Evolutionary conservation across 2,329 filamentous ascomycete genomes (phyloP).

Genomic region (Alternaria arborescens): DNA sequence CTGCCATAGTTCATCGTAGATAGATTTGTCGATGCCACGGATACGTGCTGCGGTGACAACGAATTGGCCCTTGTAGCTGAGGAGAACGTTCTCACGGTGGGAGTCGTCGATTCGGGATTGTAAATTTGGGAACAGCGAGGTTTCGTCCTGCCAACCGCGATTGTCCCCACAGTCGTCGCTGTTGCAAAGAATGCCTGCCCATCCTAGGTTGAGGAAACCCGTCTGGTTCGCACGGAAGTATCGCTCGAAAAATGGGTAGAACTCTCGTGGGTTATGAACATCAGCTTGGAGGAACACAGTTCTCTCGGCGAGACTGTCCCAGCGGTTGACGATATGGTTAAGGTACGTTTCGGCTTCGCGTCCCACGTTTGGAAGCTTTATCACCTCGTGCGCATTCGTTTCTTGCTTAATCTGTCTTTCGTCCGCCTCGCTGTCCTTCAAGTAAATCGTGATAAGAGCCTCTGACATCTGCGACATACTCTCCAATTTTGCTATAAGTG

Average conservation of each 20-base stretch:
- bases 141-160: slow-evolving; percentile 52
- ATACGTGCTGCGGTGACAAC: slow-evolving; percentile 56
- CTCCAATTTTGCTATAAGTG: slow-evolving; percentile 33
- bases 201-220: slow-evolving; percentile 58
- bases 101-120: slow-evolving; percentile 36
- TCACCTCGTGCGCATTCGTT: slow-evolving; percentile 39
- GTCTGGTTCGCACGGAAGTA: slow-evolving; percentile 52
- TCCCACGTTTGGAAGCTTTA: slow-evolving; percentile 51
- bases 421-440: slow-evolving; percentile 41
- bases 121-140: slow-evolving; percentile 51
- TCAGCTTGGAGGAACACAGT: slow-evolving; percentile 60
- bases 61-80: slow-evolving; percentile 61
- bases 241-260: slow-evolving; percentile 50
- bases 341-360: slow-evolving; percentile 59
- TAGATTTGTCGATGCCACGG: slow-evolving; percentile 43
- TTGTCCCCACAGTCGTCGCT: slow-evolving; percentile 54
- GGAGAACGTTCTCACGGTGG: slow-evolving; percentile 45
- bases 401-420: slow-evolving; percentile 24
- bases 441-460: slow-evolving; percentile 42
- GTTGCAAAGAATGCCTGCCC: slow-evolving; percentile 49
- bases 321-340: slow-evolving; percentile 55
- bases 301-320: slow-evolving; percentile 56
- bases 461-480: slow-evolving; percentile 31
- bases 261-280: slow-evolving; percentile 51
- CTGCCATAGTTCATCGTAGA: slow-evolving; percentile 48